These are phyloP conservation scores for Zychaea mexicana DNA, from an alignment of 371 early-diverging fungal genomes.

Conservation along the genomic window DNA sequence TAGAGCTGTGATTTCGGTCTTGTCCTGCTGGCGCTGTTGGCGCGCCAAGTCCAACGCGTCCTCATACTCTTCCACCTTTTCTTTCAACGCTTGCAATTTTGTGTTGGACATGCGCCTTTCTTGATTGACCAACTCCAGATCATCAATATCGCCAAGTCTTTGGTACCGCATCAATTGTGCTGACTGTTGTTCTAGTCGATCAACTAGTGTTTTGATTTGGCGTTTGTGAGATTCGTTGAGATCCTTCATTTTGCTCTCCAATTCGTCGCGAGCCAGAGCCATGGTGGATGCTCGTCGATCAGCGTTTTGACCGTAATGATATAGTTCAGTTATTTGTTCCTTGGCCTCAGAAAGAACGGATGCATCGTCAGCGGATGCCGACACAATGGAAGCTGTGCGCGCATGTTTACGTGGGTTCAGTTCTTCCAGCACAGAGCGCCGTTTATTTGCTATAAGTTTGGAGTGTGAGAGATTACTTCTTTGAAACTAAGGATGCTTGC, in stretches of 20 bases:
- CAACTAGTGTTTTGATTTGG: conserved; percentile 6
- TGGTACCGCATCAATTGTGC: not conserved
- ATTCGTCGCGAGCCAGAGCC: conserved; percentile 2
- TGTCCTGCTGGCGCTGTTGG: not conserved
- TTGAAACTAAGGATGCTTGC: too few relatives aligned
- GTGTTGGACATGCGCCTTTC: not conserved
- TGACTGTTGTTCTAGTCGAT: not conserved
- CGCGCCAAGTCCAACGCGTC: not conserved
- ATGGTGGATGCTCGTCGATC: not conserved
- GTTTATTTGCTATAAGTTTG: not conserved
- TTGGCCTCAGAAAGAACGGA: not conserved
- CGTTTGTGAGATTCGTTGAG: not conserved
- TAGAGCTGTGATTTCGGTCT: not conserved
- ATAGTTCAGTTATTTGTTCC: not conserved
- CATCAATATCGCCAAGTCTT: not conserved
- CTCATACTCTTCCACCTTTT: not conserved
- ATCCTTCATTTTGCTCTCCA: not conserved
- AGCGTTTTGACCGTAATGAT: not conserved
- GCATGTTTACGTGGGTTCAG: not conserved
- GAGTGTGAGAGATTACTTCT: too few relatives aligned
- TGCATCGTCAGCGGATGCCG: not conserved
- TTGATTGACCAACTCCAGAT: not conserved
- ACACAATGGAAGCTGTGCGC: not conserved
- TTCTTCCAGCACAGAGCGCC: not conserved
- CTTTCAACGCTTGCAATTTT: not conserved